These are phyloP conservation scores for Daldinia vernicosa DNA, from an alignment of 495 filamentous ascomycete genomes.

Conservation along the genomic window DNA sequence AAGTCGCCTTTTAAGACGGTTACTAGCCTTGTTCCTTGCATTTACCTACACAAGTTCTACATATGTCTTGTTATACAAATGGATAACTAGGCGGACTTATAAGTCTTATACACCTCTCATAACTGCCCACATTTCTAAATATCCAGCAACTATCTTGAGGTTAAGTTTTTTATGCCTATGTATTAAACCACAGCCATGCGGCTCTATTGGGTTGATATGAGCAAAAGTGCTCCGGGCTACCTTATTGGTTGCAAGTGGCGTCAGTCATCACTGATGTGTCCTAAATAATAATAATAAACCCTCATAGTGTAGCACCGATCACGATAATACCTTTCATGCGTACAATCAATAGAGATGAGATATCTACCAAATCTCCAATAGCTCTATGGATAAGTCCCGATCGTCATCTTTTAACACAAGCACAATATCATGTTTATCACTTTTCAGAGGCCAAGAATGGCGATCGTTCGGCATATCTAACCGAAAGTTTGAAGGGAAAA, in stretches of 20 bases:
- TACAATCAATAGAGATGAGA: no score
- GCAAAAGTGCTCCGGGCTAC: neutral
- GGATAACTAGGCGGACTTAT: no score
- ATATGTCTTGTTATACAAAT: neutral
- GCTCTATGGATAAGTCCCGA: no score
- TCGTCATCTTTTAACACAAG: no score
- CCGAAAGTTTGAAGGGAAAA: slow-evolving; percentile 9
- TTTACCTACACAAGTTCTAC: no score
- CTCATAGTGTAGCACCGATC: neutral
- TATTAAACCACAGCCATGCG: neutral
- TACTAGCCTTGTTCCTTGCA: neutral
- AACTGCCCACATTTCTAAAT: no score
- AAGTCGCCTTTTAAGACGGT: neutral
- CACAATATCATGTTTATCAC: neutral
- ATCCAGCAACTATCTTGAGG: no score
- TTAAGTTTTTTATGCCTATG: no score
- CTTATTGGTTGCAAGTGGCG: neutral
- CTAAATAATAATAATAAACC: neutral
- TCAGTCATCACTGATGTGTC: neutral
- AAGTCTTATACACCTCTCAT: no score
- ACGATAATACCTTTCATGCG: neutral
- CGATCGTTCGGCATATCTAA: neutral
- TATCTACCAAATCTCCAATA: no score
- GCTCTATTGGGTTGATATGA: neutral
- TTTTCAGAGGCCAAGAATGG: neutral